These are phyloP conservation scores for Phytomonas francai DNA, from an alignment of 208 protist species.

Conservation along the genomic window DNA sequence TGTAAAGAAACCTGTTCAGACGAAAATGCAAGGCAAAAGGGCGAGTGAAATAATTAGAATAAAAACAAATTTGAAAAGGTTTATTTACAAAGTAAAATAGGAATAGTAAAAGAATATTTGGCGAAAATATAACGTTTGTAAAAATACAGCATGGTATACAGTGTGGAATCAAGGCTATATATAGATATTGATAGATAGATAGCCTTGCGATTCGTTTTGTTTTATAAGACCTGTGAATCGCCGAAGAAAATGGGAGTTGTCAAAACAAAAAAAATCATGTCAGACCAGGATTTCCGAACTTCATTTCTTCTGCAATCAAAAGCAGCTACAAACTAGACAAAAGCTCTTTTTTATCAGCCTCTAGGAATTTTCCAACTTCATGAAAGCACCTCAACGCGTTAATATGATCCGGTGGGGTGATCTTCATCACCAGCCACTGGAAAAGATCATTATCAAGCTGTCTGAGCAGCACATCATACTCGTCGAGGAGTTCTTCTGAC, in stretches of 20 bases:
- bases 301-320: neutral
- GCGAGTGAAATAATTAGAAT: conserved; percentile 11
- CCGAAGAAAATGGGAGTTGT: conserved; percentile 5
- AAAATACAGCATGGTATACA: neutral
- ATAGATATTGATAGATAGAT: neutral
- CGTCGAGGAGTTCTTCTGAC: conserved; percentile 36
- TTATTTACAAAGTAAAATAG: conserved; percentile 9
- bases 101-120: conserved; percentile 3
- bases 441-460: conserved; percentile 85
- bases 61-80: conserved; percentile 16
- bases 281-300: neutral
- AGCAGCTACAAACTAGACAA: neutral
- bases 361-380: conserved; percentile 50
- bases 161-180: neutral
- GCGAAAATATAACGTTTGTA: conserved; percentile 20
- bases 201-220: too few relatives aligned
- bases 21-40: conserved; percentile 14
- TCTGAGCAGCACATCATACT: conserved; percentile 79
- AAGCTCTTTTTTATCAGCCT: conserved; percentile 42
- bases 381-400: conserved; percentile 30
- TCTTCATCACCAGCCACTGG: conserved; percentile 74
- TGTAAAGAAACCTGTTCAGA: conserved; percentile 1
- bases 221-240: too few relatives aligned
- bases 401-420: conserved; percentile 40
- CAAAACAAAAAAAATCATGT: conserved; percentile 1